Evolutionary conservation across 805 yeast genomes (phyloP), one percentile per base, ranked within the genome.

Genomic region (Saturnispora bothae): DNA sequence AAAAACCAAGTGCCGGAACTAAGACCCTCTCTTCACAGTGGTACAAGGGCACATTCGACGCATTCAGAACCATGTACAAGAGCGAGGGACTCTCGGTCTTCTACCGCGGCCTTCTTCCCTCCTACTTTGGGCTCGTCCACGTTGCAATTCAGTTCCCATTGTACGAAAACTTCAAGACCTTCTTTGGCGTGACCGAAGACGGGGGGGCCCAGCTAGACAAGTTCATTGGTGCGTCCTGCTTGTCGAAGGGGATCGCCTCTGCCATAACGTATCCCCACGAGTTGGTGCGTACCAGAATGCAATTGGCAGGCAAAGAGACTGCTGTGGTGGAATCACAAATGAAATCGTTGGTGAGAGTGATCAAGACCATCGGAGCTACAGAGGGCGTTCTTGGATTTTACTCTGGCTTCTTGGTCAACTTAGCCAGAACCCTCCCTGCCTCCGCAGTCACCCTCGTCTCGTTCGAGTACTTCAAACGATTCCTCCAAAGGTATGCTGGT

Each of bases 61-160:
- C 97, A 1, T 82, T 88, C 52, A 61, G 56, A 27, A 78, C 73
- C 44, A 92, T 92, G 82, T 80, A 77, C 54, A 56, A 57, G 40
- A 69, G 74, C 40, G 98, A 89, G 56, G 98, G 98, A 5, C 12
- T 80, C 1, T 56, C 65, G 36, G 85, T 85, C 13, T 83, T 89
- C 49, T 92, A 92, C 59, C 73, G 89, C 31, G 98, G 98, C 1
- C 64, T 89, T 20, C 72, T 85, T 8, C 96, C 97, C 1, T 88
- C 96, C 0, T 65, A 89, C 41, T 73, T 89, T 49, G 98, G 98
- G 0, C 67, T 89, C 23, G 65, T 83, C 29, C 97, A 89, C 57
- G 97, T 89, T 31, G 97, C 96, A 1, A 82, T 89, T 37, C 97
- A 89, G 59, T 89, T 89, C 67, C 97, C 97, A 22, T 74, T 86